Percentiles rank a stretch among this genome's conserved stretches.
These are phyloP conservation scores for Verticillium nonalfalfae DNA, from an alignment of 2,329 filamentous ascomycete genomes.

Conservation along the genomic window DNA sequence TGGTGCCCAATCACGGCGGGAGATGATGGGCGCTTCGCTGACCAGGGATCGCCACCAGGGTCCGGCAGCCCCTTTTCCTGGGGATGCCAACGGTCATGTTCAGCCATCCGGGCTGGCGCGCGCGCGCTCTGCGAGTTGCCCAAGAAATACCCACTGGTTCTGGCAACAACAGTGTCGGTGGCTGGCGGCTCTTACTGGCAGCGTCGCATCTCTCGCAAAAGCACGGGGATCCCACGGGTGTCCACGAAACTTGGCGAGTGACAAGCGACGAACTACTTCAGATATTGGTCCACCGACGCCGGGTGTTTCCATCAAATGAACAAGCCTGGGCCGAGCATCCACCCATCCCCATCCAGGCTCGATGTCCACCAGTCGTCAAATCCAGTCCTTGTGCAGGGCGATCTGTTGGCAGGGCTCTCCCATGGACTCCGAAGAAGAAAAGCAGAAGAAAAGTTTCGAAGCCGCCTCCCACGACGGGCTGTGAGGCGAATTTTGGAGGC, in stretches of 20 bases:
- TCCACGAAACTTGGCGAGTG: not conserved
- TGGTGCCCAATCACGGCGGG: not conserved
- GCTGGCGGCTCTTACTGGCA: not conserved
- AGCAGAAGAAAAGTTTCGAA: not conserved
- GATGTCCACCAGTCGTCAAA: not conserved
- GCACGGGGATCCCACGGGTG: not conserved
- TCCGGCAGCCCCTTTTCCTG: slow-evolving; percentile 6
- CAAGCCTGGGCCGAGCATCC: not conserved
- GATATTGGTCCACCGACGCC: not conserved
- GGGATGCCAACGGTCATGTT: not conserved
- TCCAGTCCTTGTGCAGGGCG: not conserved
- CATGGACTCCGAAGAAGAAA: not conserved
- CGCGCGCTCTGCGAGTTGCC: not conserved
- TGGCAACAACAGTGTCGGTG: not conserved
- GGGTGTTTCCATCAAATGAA: not conserved
- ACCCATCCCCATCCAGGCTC: not conserved
- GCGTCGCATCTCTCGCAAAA: not conserved
- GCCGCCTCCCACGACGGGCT: not conserved
- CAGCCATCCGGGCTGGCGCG: not conserved
- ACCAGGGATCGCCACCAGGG: slow-evolving; percentile 9
- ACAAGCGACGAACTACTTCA: not conserved
- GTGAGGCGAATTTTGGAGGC: not conserved
- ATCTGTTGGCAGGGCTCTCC: not conserved
- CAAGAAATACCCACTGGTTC: not conserved
- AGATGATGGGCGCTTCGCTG: not conserved